Conservation (phyloP, 73 alveolate genomes). For the Paramecium sexaurelia region DNA sequence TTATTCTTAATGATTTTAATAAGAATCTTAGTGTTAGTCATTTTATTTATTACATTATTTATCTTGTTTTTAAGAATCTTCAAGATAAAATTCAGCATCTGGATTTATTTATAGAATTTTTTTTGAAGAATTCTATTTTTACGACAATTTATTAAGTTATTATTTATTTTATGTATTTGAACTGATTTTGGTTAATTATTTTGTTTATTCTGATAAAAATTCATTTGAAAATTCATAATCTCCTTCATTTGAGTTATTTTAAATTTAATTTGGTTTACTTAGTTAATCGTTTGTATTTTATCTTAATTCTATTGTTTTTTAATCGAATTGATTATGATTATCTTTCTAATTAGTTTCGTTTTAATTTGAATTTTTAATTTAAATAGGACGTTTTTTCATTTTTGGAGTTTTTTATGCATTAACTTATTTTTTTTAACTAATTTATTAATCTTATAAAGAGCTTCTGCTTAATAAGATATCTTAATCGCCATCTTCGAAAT, state of each 20-base stretch:
- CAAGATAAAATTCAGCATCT: neutral
- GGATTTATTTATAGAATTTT: neutral
- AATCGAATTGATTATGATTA: neutral
- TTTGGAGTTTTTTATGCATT: neutral
- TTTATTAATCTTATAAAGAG: neutral
- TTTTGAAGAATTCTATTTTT: neutral
- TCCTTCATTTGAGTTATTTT: neutral
- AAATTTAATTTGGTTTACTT: neutral
- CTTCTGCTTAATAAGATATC: neutral
- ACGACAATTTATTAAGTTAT: neutral
- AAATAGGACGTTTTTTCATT: neutral
- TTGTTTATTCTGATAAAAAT: neutral
- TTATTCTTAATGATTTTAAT: neutral
- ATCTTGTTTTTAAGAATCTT: neutral
- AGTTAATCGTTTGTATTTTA: neutral
- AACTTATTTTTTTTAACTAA: neutral
- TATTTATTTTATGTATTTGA: neutral
- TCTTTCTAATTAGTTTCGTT: neutral
- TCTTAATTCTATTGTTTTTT: neutral
- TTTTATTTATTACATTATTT: neutral
- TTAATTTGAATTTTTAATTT: neutral
- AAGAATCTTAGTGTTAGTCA: neutral
- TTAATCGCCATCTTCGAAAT: neutral
- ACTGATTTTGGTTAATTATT: neutral
- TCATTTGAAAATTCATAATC: slow-evolving; percentile 15